A percentile compares a stretch with the other conserved stretches of the same genome.
These are phyloP conservation scores for Populus ilicifolia DNA, from an alignment of 345 rosid species.

Conservation along the genomic window DNA sequence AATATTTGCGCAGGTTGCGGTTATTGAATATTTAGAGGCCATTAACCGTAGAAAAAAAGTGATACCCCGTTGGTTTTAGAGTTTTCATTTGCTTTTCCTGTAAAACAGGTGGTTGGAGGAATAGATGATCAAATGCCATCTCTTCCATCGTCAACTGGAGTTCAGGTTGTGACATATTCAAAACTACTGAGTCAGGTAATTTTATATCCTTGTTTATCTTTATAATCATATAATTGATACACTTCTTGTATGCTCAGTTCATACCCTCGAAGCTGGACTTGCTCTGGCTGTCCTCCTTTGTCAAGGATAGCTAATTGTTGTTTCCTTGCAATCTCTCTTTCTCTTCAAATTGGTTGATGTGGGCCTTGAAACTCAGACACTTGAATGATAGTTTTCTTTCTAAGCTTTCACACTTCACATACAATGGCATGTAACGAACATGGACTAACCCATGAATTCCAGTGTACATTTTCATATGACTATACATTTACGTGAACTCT, in stretches of 20 bases:
- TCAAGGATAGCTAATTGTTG: no score
- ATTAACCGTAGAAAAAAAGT: background rate
- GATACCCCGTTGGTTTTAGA: conserved; percentile 3
- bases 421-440: no score
- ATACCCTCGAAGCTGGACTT: no score
- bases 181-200: conserved; percentile 77
- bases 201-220: conserved; percentile 9
- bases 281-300: no score
- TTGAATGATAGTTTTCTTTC: no score
- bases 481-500: background rate
- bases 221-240: background rate
- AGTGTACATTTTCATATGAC: background rate
- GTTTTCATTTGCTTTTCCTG: conserved; percentile 17
- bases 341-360: no score
- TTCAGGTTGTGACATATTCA: conserved; percentile 66
- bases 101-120: conserved; percentile 85
- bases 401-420: no score
- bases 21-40: background rate
- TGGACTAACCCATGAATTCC: background rate
- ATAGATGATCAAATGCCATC: conserved; percentile 74
- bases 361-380: no score
- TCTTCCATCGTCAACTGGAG: conserved; percentile 67
- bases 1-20: background rate
- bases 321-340: no score
- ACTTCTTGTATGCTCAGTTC: background rate